These are phyloP conservation scores for Gomphus sp. DNA, from an alignment of 1,284 basidiomycete genomes.

Conservation along the genomic window DNA sequence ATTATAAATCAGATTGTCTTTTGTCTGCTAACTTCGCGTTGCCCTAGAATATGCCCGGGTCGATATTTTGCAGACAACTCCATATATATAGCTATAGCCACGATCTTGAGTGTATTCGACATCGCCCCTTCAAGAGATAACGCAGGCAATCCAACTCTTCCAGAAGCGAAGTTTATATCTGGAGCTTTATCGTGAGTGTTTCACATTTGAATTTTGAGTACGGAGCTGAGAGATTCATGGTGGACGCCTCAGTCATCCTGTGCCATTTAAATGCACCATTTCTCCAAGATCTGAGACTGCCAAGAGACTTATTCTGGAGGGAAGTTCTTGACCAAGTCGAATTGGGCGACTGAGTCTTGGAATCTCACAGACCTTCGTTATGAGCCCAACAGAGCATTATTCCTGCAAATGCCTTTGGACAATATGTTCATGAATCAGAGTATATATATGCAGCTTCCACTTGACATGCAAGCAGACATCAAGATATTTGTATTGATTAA, in stretches of 20 bases:
- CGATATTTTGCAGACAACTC: constrained; percentile 12
- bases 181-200: background rate
- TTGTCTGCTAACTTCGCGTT: too few species aligned
- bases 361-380: too few species aligned
- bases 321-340: too few species aligned
- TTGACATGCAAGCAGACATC: too few species aligned
- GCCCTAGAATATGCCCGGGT: constrained; percentile 15
- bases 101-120: constrained; percentile 14
- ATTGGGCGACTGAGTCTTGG: too few species aligned
- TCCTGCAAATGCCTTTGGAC: too few species aligned
- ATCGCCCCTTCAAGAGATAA: constrained; percentile 2
- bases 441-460: too few species aligned
- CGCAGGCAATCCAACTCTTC: background rate
- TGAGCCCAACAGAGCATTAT: too few species aligned
- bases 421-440: too few species aligned
- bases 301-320: too few species aligned
- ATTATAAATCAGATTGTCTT: background rate
- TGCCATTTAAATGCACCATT: background rate
- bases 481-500: too few species aligned
- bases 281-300: too few species aligned
- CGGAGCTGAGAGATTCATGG: background rate
- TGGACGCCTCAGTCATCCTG: background rate
- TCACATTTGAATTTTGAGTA: background rate
- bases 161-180: background rate
- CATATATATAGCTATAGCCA: constrained; percentile 14